phyloP scores from a whole-genome alignment of 345 rosid species.

The Brassica carinata region DNA sequence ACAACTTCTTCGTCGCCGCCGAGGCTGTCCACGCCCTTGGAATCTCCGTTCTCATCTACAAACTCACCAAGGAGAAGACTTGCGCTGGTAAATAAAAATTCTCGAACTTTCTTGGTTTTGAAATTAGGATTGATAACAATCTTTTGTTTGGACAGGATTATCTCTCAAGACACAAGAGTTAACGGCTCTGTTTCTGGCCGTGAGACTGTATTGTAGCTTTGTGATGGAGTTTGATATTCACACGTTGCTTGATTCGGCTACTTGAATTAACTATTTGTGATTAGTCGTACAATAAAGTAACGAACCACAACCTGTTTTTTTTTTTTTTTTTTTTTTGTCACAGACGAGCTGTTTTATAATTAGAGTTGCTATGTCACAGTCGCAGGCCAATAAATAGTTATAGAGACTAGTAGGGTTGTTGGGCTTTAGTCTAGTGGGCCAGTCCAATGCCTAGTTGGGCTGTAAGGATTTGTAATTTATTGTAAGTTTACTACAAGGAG shows the following conservation, averaged over 20 bases:
- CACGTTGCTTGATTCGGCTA: constrained; percentile 81
- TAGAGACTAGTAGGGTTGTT: background rate
- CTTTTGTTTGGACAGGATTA: constrained; percentile 54
- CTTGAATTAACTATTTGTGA: too few relatives aligned
- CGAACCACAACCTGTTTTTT: too few relatives aligned
- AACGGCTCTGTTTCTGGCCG: constrained; percentile 82
- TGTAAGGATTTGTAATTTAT: too few relatives aligned
- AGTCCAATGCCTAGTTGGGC: background rate
- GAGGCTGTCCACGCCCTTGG: constrained; percentile 89
- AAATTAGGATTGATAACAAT: background rate
- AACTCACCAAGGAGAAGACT: constrained; percentile 85
- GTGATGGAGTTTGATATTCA: constrained; percentile 95
- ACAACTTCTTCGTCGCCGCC: constrained; percentile 84
- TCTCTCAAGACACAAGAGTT: constrained; percentile 85
- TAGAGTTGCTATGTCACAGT: too few relatives aligned
- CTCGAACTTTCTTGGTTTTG: background rate
- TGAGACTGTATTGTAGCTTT: constrained; percentile 81
- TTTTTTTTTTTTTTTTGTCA: too few relatives aligned
- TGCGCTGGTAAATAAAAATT: constrained; percentile 62
- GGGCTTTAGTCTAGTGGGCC: background rate
- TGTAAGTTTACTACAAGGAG: background rate
- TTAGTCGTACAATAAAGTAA: too few relatives aligned
- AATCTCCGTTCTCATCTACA: constrained; percentile 81
- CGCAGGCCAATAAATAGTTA: background rate
- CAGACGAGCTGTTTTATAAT: too few relatives aligned